phyloP scores from a whole-genome alignment of 805 yeast species.

The Saccharomycopsis schoenii region DNA sequence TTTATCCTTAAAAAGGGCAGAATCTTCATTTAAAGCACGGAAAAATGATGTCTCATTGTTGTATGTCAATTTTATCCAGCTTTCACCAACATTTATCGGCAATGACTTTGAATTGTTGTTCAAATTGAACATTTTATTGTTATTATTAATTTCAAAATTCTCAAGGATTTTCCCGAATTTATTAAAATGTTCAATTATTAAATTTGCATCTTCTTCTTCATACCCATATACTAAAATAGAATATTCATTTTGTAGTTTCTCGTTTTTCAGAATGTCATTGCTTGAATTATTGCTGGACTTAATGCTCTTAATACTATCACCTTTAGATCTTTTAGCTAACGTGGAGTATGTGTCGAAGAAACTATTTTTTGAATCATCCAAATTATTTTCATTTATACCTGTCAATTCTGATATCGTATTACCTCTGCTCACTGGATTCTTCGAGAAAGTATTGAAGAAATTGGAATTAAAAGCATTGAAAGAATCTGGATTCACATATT shows the following conservation, averaged over 20 bases:
- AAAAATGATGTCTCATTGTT: constrained; percentile 64
- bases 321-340: background rate
- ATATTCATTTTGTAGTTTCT: constrained; percentile 31
- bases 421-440: constrained; percentile 7
- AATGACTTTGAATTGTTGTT: constrained; percentile 15
- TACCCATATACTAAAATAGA: constrained; percentile 85
- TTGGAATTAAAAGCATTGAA: constrained; percentile 15
- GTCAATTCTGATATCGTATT: background rate
- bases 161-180: constrained; percentile 77
- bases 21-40: constrained; percentile 81
- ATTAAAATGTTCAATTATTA: constrained; percentile 60
- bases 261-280: background rate
- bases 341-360: constrained; percentile 1
- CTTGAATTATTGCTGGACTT: background rate
- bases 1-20: constrained; percentile 27
- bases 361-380: background rate
- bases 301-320: background rate
- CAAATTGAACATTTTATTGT: constrained; percentile 6
- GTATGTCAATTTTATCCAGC: constrained; percentile 89
- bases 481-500: constrained; percentile 6
- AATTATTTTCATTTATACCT: background rate
- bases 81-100: constrained; percentile 76
- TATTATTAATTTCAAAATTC: constrained; percentile 40
- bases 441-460: constrained; percentile 4
- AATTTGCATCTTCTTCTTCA: constrained; percentile 62